Evolutionary conservation across 202 grass and related monocot genomes (phyloP), one percentile per base, ranked within the genome.

Genomic region (Alloteropsis angusta): DNA sequence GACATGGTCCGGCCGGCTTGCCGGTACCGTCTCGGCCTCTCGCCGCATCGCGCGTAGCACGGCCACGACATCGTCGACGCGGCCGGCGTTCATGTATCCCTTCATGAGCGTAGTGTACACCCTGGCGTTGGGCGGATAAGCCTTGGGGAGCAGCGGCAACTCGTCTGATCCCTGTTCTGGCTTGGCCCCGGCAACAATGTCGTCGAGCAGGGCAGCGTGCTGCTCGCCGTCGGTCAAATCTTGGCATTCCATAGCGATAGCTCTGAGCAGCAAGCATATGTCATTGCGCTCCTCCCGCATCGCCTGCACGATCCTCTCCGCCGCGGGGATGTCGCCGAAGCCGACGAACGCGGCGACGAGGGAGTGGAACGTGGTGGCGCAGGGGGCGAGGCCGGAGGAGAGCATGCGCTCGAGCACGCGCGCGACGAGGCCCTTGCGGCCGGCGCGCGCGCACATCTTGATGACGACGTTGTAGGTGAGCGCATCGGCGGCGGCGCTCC

Each of bases 91-190:
- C 94, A 88, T 94, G 85, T 97, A 97, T 0, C 94, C 94, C 57
- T 97, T 97, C 94, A 97, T 94, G 7, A 97, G 81, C 32, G 94
- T 97, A 3, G 91, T 97, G 83, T 97, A 97, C 44, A 94, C 87
- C 75, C 94, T 84, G 38, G 89, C 63, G 69, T 90, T 82, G 15
- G 94, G 89, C 3, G 60, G 43, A 21, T 90, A 97, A 6, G 82
- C 72, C 80, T 59, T 83, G 10, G 85, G 72, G 37, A 93, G 83
- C 65, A 83, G 38, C 41, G 79, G 88, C 23, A 47, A 36, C 26
- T 60, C 54, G 7, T 60, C 38, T 1, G 66, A 18, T 23, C 66
- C 1, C 15, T 34, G 67, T 49, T 1, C 67, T 2, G 30, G 45
- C 10, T 1, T 19, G 41, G 6, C 2, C 19, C 12, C 38, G 39